These are phyloP conservation scores for Xylaria hypoxylon DNA, from an alignment of 2,329 filamentous ascomycete species.

Conservation along the genomic window DNA sequence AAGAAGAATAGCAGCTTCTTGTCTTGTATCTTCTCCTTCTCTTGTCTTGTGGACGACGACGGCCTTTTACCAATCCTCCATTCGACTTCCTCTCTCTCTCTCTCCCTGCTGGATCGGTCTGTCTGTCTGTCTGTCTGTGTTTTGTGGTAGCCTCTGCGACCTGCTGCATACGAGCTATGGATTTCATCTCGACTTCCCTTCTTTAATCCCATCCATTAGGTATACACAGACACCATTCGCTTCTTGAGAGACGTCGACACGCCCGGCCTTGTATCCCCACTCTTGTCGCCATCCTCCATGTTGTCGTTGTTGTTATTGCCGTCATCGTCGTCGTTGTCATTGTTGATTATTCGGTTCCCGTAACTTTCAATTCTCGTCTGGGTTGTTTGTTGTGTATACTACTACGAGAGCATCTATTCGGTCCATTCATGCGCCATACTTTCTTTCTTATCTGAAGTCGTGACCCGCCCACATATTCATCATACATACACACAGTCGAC, in stretches of 20 bases:
- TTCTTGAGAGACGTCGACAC: constrained; percentile 6
- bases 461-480: constrained; percentile 26
- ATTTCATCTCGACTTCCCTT: constrained; percentile 17
- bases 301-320: constrained; percentile 22
- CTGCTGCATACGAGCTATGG: constrained; percentile 16
- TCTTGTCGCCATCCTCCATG: constrained; percentile 31
- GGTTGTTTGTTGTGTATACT: constrained; percentile 36
- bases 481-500: constrained; percentile 29
- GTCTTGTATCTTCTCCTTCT: constrained; percentile 31
- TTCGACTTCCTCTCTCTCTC: constrained; percentile 11
- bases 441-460: constrained; percentile 11
- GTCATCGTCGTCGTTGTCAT: constrained; percentile 18
- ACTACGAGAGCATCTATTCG: constrained; percentile 40
- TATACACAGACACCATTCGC: constrained; percentile 13
- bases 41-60: constrained; percentile 25
- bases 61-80: constrained; percentile 7
- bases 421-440: constrained; percentile 38
- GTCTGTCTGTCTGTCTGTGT: not conserved
- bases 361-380: constrained; percentile 25
- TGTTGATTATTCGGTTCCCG: constrained; percentile 24
- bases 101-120: not conserved
- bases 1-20: constrained; percentile 34
- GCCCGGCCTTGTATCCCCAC: constrained; percentile 27
- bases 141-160: constrained; percentile 13
- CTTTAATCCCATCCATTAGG: constrained; percentile 12